Evolutionary conservation across 2,329 filamentous ascomycete species (phyloP).

Genomic region (Colletotrichum sublineola): DNA sequence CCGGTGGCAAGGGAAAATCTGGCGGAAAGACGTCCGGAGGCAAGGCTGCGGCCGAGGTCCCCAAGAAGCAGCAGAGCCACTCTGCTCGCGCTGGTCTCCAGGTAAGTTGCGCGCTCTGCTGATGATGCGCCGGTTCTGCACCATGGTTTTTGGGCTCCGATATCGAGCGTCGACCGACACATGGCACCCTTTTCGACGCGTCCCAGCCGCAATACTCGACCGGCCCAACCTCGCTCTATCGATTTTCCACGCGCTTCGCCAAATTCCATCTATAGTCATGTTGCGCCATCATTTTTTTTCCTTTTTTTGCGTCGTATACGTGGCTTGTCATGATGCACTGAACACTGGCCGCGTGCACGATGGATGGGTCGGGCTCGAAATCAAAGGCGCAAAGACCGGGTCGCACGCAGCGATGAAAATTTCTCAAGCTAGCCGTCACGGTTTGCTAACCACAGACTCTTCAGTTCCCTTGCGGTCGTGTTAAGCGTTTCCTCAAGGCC

Average conservation of each 20-base stretch:
- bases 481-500: constrained; percentile 99
- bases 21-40: constrained; percentile 90
- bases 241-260: background rate
- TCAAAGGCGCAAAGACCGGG: constrained; percentile 26
- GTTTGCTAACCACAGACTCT: constrained; percentile 17
- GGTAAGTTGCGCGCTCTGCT: constrained; percentile 70
- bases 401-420: constrained; percentile 28
- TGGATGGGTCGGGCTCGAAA: constrained; percentile 13
- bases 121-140: constrained; percentile 42
- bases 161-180: constrained; percentile 39
- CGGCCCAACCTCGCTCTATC: background rate
- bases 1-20: constrained; percentile 95
- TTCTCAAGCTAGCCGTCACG: constrained; percentile 1
- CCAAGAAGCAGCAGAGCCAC: constrained; percentile 94
- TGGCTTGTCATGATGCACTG: constrained; percentile 1
- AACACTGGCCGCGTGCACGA: constrained; percentile 35
- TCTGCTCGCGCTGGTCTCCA: constrained; percentile 95
- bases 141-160: constrained; percentile 32
- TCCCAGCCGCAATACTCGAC: constrained; percentile 18
- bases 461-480: constrained; percentile 98
- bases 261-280: background rate
- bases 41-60: constrained; percentile 75
- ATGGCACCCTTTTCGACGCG: constrained; percentile 40
- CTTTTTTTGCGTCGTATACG: background rate
- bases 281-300: constrained; percentile 13